Base-by-base conservation (phyloP, 306 rosid genomes). In the Casuarina glauca region DNA sequence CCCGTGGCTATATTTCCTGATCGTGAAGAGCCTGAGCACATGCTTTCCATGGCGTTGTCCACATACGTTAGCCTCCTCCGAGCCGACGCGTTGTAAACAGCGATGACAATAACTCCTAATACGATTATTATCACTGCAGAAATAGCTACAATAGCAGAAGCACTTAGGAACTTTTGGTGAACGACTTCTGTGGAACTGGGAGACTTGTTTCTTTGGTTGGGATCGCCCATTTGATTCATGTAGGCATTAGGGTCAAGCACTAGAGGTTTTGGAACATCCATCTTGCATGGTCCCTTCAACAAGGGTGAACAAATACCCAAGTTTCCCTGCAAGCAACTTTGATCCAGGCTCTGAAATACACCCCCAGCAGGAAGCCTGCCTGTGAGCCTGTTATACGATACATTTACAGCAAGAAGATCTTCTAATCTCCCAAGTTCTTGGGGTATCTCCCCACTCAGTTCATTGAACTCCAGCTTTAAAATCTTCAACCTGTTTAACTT, bases 261-360 rank as follows among this genome's bases (percentile, higher is more conserved):
- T 55, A 95, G 92, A 20, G 98, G 98, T 84, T 95, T 95, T 6
- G 97, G 86, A 11, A 91, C 97, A 81, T 95, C 83, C 96, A 92
- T 81, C 75, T 69, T 89, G 41, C 98, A 95, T n/a, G 98, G 97
- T 53, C 98, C 98, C 76, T 88, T 78, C 76, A 95, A 67, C 82
- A 95, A 81, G 16, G 93, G 96, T 44, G 98, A 88, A 78, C 98
- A 95, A 55, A 95, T 87, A 41, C 98, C 98, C 6, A 83, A 66
- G 84, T 95, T 95, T 68, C 98, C 98, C 83, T 91, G 91, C 79
- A 95, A 73, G 16, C 97, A 82, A 81, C 96, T 95, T 83, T 86
- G 85, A 88, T 92, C 97, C 78, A 95, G 84, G 85, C 85, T 88
- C 76, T 78, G 93, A 72, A 95, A 95, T 77, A 87, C 84, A 45